Percentiles rank a stretch among this genome's conserved stretches.
Conservation (phyloP, 2,329 filamentous ascomycete species). For the Chlorencoelia australis region DNA sequence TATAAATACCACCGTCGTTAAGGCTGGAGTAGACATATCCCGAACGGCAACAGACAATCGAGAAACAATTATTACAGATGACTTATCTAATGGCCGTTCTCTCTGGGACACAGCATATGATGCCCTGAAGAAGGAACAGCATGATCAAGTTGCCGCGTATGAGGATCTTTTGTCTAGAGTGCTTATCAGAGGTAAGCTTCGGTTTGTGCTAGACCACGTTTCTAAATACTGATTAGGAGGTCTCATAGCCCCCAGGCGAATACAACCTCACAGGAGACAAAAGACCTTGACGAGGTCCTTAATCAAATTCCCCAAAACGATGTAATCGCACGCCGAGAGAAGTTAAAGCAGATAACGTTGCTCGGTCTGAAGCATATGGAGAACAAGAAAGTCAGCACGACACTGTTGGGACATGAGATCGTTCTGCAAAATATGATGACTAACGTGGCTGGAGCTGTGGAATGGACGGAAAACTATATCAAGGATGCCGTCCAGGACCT, state of each 20-base stretch:
- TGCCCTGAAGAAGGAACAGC: neutral
- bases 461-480: constrained; percentile 20
- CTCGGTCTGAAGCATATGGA: constrained; percentile 10
- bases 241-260: constrained; percentile 5
- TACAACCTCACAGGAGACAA: constrained; percentile 4
- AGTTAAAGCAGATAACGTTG: constrained; percentile 4
- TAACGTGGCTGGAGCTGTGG: constrained; percentile 14
- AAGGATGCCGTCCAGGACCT: constrained; percentile 23
- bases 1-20: neutral
- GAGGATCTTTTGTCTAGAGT: constrained; percentile 3
- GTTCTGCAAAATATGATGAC: constrained; percentile 17
- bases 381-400: constrained; percentile 13
- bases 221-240: neutral
- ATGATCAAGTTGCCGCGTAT: constrained; percentile 1
- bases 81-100: neutral
- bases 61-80: neutral
- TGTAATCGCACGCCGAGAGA: constrained; percentile 6
- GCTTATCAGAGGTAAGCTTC: constrained; percentile 1
- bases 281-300: constrained; percentile 3
- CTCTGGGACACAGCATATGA: constrained; percentile 6
- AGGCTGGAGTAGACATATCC: neutral
- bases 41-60: neutral
- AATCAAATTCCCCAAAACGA: constrained; percentile 8
- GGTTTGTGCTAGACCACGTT: neutral
- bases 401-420: constrained; percentile 13